Percentiles rank a stretch among this genome's conserved stretches.
phyloP scores from a whole-genome alignment of 352 stramenopile species.

The Globisporangium canariense region DNA sequence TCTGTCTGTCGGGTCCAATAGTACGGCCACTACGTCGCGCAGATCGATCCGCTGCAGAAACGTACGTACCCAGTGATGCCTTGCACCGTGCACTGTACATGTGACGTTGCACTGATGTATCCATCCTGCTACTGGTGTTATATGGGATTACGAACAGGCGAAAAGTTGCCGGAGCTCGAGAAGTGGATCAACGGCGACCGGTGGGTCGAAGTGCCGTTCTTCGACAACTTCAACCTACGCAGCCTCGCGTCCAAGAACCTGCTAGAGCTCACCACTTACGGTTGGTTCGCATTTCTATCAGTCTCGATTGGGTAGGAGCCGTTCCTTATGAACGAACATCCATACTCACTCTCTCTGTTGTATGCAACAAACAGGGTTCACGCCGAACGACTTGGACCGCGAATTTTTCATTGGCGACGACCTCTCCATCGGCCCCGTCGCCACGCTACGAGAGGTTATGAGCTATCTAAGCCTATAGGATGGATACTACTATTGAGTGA shows the following conservation, averaged over 20 bases:
- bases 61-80: slow-evolving; percentile 22
- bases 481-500: background rate
- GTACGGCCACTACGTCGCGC: slow-evolving; percentile 86
- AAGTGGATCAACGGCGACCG: slow-evolving; percentile 83
- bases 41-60: slow-evolving; percentile 86
- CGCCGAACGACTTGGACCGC: slow-evolving; percentile 83
- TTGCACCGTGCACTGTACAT: background rate
- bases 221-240: slow-evolving; percentile 86
- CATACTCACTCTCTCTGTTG: background rate
- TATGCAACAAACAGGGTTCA: slow-evolving; percentile 78
- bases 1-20: slow-evolving; percentile 9
- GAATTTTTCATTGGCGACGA: slow-evolving; percentile 92
- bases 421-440: slow-evolving; percentile 75
- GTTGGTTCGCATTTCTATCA: slow-evolving; percentile 21
- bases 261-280: slow-evolving; percentile 80
- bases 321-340: background rate
- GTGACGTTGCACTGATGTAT: background rate
- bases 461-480: background rate
- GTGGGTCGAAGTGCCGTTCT: slow-evolving; percentile 84
- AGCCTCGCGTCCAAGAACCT: slow-evolving; percentile 79
- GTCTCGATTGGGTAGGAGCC: background rate
- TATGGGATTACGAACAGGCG: slow-evolving; percentile 24
- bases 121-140: background rate
- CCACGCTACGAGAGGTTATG: slow-evolving; percentile 52
- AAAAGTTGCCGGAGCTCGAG: slow-evolving; percentile 81